Conservation (phyloP, 2,329 filamentous ascomycete genomes). For the Trichoderma endophyticum region DNA sequence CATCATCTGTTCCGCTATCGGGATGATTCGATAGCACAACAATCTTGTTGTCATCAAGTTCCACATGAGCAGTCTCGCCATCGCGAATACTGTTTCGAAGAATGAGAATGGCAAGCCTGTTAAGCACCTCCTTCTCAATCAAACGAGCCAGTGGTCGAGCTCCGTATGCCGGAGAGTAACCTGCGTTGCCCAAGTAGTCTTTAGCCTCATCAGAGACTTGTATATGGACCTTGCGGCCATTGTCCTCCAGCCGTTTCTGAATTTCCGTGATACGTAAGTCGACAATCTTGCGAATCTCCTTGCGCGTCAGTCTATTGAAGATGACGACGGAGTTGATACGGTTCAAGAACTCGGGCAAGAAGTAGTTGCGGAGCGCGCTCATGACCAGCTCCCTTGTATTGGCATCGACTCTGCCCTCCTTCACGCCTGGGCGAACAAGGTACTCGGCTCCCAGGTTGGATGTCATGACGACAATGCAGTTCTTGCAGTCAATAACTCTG, state of each 20-base stretch:
- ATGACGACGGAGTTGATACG: conserved; percentile 95
- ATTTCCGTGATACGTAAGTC: conserved; percentile 85
- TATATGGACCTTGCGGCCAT: conserved; percentile 82
- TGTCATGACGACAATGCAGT: conserved; percentile 99
- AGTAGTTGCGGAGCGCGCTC: conserved; percentile 87
- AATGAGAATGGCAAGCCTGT: conserved; percentile 87
- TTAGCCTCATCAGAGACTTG: conserved; percentile 80
- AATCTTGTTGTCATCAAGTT: conserved; percentile 76
- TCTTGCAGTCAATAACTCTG: conserved; percentile 88
- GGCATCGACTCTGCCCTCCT: conserved; percentile 81
- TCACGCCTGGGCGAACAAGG: conserved; percentile 72
- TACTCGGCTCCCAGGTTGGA: conserved; percentile 95
- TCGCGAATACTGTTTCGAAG: conserved; percentile 80
- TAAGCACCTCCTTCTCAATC: conserved; percentile 96
- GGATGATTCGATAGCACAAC: conserved; percentile 78
- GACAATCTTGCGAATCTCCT: conserved; percentile 92
- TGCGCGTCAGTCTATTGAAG: conserved; percentile 91
- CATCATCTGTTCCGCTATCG: conserved; percentile 58
- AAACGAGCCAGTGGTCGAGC: conserved; percentile 83
- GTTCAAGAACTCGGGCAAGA: conserved; percentile 97
- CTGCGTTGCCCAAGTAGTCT: conserved; percentile 86
- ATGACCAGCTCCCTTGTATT: conserved; percentile 87
- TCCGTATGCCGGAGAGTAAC: conserved; percentile 94
- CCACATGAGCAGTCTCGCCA: conserved; percentile 77
- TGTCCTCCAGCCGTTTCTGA: conserved; percentile 82